Evolutionary conservation across 2,329 filamentous ascomycete genomes (phyloP).

Genomic region (Thelonectria blattea): DNA sequence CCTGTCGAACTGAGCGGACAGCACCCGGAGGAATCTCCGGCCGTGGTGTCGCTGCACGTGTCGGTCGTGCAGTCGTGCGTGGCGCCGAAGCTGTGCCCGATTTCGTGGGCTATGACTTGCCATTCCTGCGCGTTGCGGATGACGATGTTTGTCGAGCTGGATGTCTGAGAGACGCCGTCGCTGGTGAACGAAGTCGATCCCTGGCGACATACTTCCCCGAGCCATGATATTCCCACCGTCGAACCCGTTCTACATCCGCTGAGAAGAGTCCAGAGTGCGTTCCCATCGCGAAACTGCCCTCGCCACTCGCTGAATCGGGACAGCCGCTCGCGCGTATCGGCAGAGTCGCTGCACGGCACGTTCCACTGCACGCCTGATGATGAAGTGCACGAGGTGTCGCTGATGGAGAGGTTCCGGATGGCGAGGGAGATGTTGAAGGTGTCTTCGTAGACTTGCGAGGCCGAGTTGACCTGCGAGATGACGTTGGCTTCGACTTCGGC

Average conservation of each 20-base stretch:
- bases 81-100: slow-evolving; percentile 63
- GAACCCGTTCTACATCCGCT: slow-evolving; percentile 76
- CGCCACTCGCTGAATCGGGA: slow-evolving; percentile 85
- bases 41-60: slow-evolving; percentile 6
- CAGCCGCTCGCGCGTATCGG: slow-evolving; percentile 72
- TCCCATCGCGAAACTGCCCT: slow-evolving; percentile 69
- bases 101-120: slow-evolving; percentile 90
- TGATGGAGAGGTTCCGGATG: slow-evolving; percentile 77
- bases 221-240: slow-evolving; percentile 86
- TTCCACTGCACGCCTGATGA: slow-evolving; percentile 74
- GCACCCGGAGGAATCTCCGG: slow-evolving; percentile 48
- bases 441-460: slow-evolving; percentile 80
- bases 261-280: slow-evolving; percentile 86
- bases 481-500: slow-evolving; percentile 70
- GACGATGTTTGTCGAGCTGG: slow-evolving; percentile 78
- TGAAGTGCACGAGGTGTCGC: slow-evolving; percentile 45
- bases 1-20: slow-evolving; percentile 70
- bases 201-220: slow-evolving; percentile 75
- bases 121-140: slow-evolving; percentile 78
- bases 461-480: slow-evolving; percentile 81
- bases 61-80: slow-evolving; percentile 27
- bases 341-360: slow-evolving; percentile 64
- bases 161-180: slow-evolving; percentile 69
- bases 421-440: slow-evolving; percentile 90
- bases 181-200: slow-evolving; percentile 45